A percentile compares a stretch with the other conserved stretches of the same genome.
Evolutionary conservation across 2,329 filamentous ascomycete genomes (phyloP).

Genomic region (Fusarium continuum): DNA sequence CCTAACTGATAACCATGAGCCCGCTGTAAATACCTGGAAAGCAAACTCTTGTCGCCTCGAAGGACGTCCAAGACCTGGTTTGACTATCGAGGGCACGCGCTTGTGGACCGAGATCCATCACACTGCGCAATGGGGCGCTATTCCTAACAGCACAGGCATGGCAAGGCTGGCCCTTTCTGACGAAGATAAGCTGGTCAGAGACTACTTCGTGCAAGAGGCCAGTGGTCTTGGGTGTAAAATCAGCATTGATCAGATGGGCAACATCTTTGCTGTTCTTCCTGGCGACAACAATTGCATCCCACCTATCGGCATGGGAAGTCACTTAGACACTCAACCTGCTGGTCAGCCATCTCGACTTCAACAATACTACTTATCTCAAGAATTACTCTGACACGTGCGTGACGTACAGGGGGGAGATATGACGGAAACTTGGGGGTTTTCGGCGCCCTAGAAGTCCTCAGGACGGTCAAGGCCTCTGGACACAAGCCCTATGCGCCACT

Average conservation of each 20-base stretch:
- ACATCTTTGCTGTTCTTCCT: constrained; percentile 75
- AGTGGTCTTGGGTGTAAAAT: constrained; percentile 70
- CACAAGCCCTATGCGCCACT: too few species aligned
- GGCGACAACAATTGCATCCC: constrained; percentile 65
- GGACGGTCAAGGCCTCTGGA: too few species aligned
- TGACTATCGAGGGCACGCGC: not conserved
- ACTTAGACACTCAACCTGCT: constrained; percentile 69
- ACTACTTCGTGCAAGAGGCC: constrained; percentile 76
- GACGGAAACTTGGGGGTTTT: constrained; percentile 69
- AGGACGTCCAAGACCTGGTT: not conserved
- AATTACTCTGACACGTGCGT: not conserved
- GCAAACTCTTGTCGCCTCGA: not conserved
- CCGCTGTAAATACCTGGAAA: not conserved
- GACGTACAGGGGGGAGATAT: constrained; percentile 65
- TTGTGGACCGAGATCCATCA: not conserved
- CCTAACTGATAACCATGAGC: not conserved
- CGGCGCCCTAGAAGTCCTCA: constrained; percentile 58
- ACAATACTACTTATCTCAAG: not conserved
- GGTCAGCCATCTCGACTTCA: not conserved
- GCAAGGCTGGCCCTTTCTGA: not conserved
- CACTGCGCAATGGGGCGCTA: not conserved
- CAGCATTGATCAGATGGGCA: constrained; percentile 80
- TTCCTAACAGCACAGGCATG: not conserved
- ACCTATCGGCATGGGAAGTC: constrained; percentile 73
- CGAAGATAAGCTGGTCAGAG: constrained; percentile 73